Base-by-base conservation (phyloP, 805 yeast species). In the Lachancea meyersii region DNA sequence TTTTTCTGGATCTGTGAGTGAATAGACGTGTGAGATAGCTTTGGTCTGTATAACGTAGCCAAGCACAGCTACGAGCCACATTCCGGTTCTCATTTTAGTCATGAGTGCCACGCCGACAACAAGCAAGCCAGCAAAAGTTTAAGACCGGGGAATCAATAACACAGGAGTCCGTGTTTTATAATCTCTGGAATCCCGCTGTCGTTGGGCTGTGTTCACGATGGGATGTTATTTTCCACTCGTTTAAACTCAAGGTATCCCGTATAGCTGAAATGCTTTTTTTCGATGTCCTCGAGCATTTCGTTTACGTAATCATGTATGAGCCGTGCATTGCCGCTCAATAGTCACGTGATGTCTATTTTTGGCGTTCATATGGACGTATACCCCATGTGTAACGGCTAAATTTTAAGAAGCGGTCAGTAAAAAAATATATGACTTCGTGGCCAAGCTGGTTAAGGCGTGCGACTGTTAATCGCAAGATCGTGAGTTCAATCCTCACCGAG, bases 401-500 rank as follows among this genome's bases (percentile, higher is more conserved):
- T 6, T 6, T 10, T 14, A 14, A 13, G 28, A 26, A 5, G 14
- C 13, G 14, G 9, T 21, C 36, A 16, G 22, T 4, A 19, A 21
- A 31, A 28, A 19, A 16, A 9, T 23, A 28, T n/a, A 17, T 31
- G 75, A 69, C 73, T 70, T 63, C 73, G 67, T 71, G 76, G 76
- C 76, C 77, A 72, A 72, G 76, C 65, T 72, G 76, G 76, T 66
- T 70, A 71, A 72, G 76, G 76, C 76, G 74, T 71, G 75, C 76
- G 77, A 72, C 77, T 72, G 77, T 72, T 72, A 73, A 73, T 73
- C 77, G 76, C 76, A 73, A 73, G 77, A 73, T 70, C 77, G 77
- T 60, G 76, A 72, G 77, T 72, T 72, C 77, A 64, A 72, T 63
- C 77, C 77, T 72, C 76, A 60, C 77, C 69, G 73, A 60, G 77